These are phyloP conservation scores for Pyronema domesticum DNA, from an alignment of 495 filamentous ascomycete genomes.

Conservation along the genomic window DNA sequence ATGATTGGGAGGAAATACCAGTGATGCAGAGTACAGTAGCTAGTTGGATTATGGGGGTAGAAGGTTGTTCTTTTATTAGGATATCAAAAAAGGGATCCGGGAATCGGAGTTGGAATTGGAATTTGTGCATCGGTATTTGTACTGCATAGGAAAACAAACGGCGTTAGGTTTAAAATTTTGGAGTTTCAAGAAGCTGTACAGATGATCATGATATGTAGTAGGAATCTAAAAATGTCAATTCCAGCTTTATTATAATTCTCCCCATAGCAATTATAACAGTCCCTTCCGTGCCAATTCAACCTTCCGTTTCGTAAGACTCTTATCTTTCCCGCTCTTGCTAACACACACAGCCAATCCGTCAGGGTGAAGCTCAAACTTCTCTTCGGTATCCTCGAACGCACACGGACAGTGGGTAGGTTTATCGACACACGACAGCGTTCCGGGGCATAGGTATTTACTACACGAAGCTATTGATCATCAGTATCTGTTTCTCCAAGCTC, in stretches of 20 bases:
- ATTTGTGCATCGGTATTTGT: no score
- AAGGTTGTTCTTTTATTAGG: no score
- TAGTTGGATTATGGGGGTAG: no score
- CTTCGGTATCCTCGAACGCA: constrained; percentile 46
- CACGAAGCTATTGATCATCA: constrained; percentile 36
- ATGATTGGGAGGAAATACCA: not conserved
- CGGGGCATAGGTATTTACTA: constrained; percentile 54
- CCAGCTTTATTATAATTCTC: not conserved
- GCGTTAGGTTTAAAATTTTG: no score
- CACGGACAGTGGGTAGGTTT: constrained; percentile 67
- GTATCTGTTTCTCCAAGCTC: not conserved
- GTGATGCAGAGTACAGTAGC: no score
- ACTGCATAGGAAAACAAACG: no score
- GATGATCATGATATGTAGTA: no score
- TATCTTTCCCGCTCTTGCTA: constrained; percentile 38
- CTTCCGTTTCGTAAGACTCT: constrained; percentile 33
- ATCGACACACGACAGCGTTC: constrained; percentile 54
- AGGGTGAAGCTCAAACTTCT: constrained; percentile 48
- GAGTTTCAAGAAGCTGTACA: no score
- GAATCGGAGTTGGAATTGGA: no score
- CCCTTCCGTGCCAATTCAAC: constrained; percentile 51
- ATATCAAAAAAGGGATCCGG: no score
- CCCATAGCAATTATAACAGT: constrained; percentile 32
- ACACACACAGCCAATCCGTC: constrained; percentile 52
- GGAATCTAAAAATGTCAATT: no score